These are phyloP conservation scores for Debaryomyces prosopidis DNA, from an alignment of 805 yeast genomes.

Conservation along the genomic window DNA sequence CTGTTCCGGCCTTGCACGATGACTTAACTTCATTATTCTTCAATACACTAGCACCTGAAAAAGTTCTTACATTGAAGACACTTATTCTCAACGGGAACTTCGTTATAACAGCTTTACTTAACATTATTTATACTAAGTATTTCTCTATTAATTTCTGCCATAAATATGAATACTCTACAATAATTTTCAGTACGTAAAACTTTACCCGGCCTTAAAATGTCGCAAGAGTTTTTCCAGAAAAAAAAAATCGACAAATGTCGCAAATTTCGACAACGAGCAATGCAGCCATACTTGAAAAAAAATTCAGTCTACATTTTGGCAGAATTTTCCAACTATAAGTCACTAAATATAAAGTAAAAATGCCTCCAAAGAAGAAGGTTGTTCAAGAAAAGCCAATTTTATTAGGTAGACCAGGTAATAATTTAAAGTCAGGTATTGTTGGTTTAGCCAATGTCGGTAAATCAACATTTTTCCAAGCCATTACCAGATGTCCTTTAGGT, in stretches of 20 bases:
- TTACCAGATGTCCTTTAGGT: constrained; percentile 89
- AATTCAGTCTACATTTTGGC: background rate
- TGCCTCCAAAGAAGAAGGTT: constrained; percentile 77
- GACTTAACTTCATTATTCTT: constrained; percentile 13
- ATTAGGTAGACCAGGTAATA: constrained; percentile 73
- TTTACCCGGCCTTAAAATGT: constrained; percentile 6
- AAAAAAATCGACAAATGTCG: constrained; percentile 6
- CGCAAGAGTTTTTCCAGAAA: constrained; percentile 1
- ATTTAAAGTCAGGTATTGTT: constrained; percentile 71
- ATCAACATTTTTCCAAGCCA: constrained; percentile 96
- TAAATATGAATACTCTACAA: too few species aligned
- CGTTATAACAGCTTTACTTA: too few species aligned
- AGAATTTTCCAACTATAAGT: background rate
- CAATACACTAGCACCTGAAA: background rate
- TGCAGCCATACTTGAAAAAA: constrained; percentile 1
- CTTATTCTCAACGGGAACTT: too few species aligned
- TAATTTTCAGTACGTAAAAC: background rate
- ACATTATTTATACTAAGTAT: too few species aligned
- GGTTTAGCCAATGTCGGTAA: constrained; percentile 96
- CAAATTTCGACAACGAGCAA: constrained; percentile 4
- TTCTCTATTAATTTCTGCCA: too few species aligned
- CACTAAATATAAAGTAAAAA: constrained; percentile 20
- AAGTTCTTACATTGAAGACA: background rate
- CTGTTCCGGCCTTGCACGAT: constrained; percentile 67
- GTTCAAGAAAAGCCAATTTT: constrained; percentile 68